Evolutionary conservation across 441 rosid species (phyloP).

Genomic region (Erodium moschatum): DNA sequence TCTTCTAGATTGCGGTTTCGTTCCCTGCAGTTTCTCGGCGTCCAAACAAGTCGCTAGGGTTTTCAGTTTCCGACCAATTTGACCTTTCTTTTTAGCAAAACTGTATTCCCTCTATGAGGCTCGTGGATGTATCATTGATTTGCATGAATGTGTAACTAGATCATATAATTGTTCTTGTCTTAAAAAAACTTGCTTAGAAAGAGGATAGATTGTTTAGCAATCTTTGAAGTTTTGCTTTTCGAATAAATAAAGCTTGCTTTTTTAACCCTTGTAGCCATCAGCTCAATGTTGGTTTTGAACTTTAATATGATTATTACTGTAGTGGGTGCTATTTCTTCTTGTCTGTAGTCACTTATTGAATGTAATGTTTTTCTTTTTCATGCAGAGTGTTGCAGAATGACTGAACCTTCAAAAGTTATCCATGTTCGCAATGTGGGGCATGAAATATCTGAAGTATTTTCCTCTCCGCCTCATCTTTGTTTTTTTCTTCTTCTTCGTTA

Average conservation of each 20-base stretch:
- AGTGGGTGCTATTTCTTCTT: neutral
- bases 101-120: neutral
- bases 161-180: neutral
- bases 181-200: neutral
- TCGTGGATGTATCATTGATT: neutral
- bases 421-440: slow-evolving; percentile 97
- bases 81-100: neutral
- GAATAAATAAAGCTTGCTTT: neutral
- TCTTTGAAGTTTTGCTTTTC: neutral
- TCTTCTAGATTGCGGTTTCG: neutral
- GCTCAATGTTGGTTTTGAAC: slow-evolving; percentile 3
- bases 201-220: neutral
- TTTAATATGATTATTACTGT: neutral
- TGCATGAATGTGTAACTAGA: neutral
- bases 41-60: slow-evolving; percentile 16
- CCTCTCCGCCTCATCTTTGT: slow-evolving; percentile 4
- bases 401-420: slow-evolving; percentile 91
- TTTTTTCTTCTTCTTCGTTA: too few species aligned
- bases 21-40: slow-evolving; percentile 5
- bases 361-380: neutral
- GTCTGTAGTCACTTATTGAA: neutral
- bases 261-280: neutral
- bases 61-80: slow-evolving; percentile 8
- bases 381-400: slow-evolving; percentile 42
- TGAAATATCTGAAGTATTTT: slow-evolving; percentile 84